Base-by-base conservation (phyloP, 2,329 filamentous ascomycete genomes). In the Claviceps cyperi region DNA sequence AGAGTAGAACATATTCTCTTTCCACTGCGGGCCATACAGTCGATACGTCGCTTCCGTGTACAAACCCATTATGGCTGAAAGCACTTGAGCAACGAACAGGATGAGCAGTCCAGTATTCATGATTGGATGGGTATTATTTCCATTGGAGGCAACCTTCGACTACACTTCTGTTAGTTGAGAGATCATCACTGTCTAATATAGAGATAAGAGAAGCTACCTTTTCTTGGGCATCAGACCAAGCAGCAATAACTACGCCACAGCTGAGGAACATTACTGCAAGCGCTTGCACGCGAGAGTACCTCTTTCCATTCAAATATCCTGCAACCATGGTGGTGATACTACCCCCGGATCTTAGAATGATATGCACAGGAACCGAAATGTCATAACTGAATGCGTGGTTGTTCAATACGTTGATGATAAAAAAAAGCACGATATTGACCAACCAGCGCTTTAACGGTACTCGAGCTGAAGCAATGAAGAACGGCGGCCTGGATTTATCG, bases 381-480 rank as follows among this genome's bases (percentile, higher is more conserved):
- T 89, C 83, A 69, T 96, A 98, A 54, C 88, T 90, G 66, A 98
- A 98, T 6, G 91, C 92, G 73, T 91, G 91, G 60, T 98, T 98
- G 69, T 98, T 98, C 62, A 98, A 70, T 51, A 97, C 80, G 60
- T 97, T 98, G 68, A 98, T 92, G 54, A 78, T 78, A 64, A 94
- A 92, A 68, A 97, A 97, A 58, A 96, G 78, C 4, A 84, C 71
- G 41, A 95, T 95, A 62, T 94, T 96, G 60, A 91, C 73, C 47
- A 86, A 63, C 90, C 92, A 97, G 62, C 87, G 84, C 46, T 76
- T 75, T 50, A 97, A 72, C 0, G 92, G 92, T 4, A 97, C 87
- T 48, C 80, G 81, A 56, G 90, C 89, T 17, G 78, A 78, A 51
- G 78, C 80, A 43, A 97, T 66, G 60, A 86, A 91, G 55, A 88